Evolutionary conservation across 148 eudicot species (phyloP), one percentile per base, ranked within the genome.

Genomic region (Cornus florida): DNA sequence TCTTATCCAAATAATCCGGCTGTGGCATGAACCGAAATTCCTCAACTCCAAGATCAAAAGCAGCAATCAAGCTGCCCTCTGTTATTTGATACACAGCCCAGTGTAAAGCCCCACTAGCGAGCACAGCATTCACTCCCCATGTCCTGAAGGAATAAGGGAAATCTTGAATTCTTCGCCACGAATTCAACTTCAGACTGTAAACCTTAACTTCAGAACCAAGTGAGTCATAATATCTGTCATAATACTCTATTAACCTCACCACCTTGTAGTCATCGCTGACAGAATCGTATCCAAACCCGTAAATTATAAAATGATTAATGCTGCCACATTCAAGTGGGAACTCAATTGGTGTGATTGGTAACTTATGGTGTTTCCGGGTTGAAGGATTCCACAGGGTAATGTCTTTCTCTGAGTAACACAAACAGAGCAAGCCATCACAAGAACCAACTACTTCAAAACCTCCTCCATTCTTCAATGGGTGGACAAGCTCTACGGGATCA

Each of bases 261-360:
- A 89, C 78, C 24, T 87, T 89, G 73, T 89, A 87, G 67, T 87
- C 90, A 83, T 88, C 86, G 32, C 24, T 70, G 10, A 74, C 78
- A 28, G 11, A 41, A 78, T 88, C 90, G 77, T 85, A 88, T 12
- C 90, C 90, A 72, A 85, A 85, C 3, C 90, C 90, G 22, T 83
- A 83, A 12, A 76, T 72, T 4, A 73, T 14, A 2, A 33, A 50
- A 39, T 67, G 79, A 5, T 43, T 9, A 43, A 9, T 43, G 1
- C 8, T 53, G 6, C 20, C 22, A 2, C 22, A 32, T 11, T 19
- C 38, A 43, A 16, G 48, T 3, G 28, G 33, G 64, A 76, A 73
- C 50, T 83, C 84, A 9, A 82, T 50, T 0, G 67, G 22, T 12
- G 80, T 33, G 50, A 67, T 62, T 4, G 85, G 88, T 64, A 83